Percentiles rank a stretch among this genome's conserved stretches.
phyloP scores from a whole-genome alignment of 2,329 filamentous ascomycete genomes.

The Cucurbitaria berberidis region DNA sequence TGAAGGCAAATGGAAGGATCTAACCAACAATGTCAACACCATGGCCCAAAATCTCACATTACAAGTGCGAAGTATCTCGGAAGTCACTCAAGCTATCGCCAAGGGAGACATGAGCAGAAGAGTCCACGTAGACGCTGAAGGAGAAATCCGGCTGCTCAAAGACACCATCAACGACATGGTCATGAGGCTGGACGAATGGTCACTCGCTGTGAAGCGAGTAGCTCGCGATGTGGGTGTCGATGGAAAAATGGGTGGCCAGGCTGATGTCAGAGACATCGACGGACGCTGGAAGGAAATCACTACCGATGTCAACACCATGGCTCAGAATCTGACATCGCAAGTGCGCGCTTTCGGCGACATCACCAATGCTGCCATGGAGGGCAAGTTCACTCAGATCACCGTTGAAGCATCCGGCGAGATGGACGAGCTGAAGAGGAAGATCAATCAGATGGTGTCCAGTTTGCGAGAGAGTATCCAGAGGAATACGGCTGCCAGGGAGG shows the following conservation, averaged over 20 bases:
- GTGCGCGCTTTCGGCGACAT: conserved; percentile 98
- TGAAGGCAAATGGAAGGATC: conserved; percentile 70
- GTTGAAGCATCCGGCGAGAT: conserved; percentile 98
- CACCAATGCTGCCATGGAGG: conserved; percentile 95
- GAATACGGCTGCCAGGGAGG: conserved; percentile 94
- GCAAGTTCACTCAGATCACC: conserved; percentile 95
- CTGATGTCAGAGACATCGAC: conserved; percentile 89
- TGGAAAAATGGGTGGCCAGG: conserved; percentile 97
- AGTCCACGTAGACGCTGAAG: conserved; percentile 93
- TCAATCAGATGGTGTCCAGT: conserved; percentile 99
- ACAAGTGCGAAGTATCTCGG: conserved; percentile 87
- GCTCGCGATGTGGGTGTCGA: conserved; percentile 97
- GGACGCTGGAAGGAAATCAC: conserved; percentile 99
- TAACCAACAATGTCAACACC: conserved; percentile 71
- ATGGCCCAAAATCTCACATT: conserved; percentile 69
- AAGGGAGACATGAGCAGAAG: conserved; percentile 95
- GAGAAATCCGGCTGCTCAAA: conserved; percentile 91
- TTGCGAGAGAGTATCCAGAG: conserved; percentile 94
- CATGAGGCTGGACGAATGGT: conserved; percentile 91
- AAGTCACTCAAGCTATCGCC: conserved; percentile 92
- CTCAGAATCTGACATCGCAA: conserved; percentile 84
- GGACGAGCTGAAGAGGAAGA: conserved; percentile 98
- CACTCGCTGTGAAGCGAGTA: conserved; percentile 92
- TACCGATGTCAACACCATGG: conserved; percentile 93
- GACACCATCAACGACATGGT: conserved; percentile 99